A percentile compares a stretch with the other conserved stretches of the same genome.
phyloP scores from a whole-genome alignment of 139 green algal species.

The Picochlorum sp. region DNA sequence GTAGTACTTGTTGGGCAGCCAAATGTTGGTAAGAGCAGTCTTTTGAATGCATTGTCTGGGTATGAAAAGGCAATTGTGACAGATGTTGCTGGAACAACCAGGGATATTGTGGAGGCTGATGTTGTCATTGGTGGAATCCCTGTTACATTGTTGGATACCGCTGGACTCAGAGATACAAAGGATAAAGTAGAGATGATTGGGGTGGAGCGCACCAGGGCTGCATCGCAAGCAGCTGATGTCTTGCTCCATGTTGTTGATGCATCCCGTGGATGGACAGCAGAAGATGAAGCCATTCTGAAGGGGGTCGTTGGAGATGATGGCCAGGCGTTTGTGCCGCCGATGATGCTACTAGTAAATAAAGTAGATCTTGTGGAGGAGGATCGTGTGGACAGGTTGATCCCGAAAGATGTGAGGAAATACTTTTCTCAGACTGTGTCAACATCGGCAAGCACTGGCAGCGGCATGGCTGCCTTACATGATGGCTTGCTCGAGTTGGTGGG shows the following conservation, averaged over 20 bases:
- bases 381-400: slow-evolving; percentile 2
- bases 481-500: slow-evolving; percentile 33
- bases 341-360: slow-evolving; percentile 89
- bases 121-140: slow-evolving; percentile 73
- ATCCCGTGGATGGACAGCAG: slow-evolving; percentile 56
- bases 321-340: slow-evolving; percentile 9
- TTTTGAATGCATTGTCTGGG: slow-evolving; percentile 83
- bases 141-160: slow-evolving; percentile 88
- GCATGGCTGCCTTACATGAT: slow-evolving; percentile 54
- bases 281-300: slow-evolving; percentile 46
- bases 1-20: slow-evolving; percentile 86
- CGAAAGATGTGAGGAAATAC: not conserved
- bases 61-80: slow-evolving; percentile 91
- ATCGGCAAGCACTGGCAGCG: slow-evolving; percentile 45
- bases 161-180: slow-evolving; percentile 67
- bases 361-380: slow-evolving; percentile 48
- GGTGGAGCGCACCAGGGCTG: slow-evolving; percentile 51
- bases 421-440: slow-evolving; percentile 49
- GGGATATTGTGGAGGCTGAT: slow-evolving; percentile 89
- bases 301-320: slow-evolving; percentile 1
- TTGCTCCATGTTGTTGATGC: slow-evolving; percentile 82
- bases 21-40: slow-evolving; percentile 93
- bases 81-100: slow-evolving; percentile 83
- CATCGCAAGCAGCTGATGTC: slow-evolving; percentile 65
- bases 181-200: slow-evolving; percentile 83